Percentiles rank a stretch among this genome's conserved stretches.
Evolutionary conservation across 2,329 filamentous ascomycete genomes (phyloP).

Genomic region (Hypoxylon sp.): DNA sequence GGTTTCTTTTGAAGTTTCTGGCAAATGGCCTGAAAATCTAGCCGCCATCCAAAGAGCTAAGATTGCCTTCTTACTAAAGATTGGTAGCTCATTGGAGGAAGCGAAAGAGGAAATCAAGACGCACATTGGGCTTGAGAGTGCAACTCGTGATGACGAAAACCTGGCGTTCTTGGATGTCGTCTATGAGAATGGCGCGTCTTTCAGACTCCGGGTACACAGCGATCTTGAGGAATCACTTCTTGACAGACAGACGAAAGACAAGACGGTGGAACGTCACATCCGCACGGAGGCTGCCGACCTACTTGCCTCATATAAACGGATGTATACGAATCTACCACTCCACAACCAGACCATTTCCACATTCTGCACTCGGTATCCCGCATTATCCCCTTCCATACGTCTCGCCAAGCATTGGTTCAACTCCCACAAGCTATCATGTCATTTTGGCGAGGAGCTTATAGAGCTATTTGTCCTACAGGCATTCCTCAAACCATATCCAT

Average conservation of each 20-base stretch:
- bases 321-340: conserved; percentile 79
- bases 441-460: conserved; percentile 84
- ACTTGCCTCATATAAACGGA: conserved; percentile 78
- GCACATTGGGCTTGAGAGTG: conserved; percentile 85
- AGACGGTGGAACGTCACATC: conserved; percentile 72
- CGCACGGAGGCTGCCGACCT: conserved; percentile 79
- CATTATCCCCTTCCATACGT: conserved; percentile 85
- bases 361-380: conserved; percentile 83
- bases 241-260: conserved; percentile 83
- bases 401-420: conserved; percentile 92
- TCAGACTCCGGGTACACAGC: conserved; percentile 89
- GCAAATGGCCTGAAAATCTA: conserved; percentile 93
- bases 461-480: conserved; percentile 84
- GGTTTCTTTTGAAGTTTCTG: conserved; percentile 93
- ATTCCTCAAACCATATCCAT: conserved; percentile 87
- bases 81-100: conserved; percentile 78
- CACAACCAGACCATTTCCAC: conserved; percentile 87
- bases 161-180: conserved; percentile 85
- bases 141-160: conserved; percentile 77
- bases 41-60: conserved; percentile 94
- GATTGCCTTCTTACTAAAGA: conserved; percentile 85
- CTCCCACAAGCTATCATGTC: conserved; percentile 81
- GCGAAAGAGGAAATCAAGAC: conserved; percentile 73
- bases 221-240: conserved; percentile 88
- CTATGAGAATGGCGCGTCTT: conserved; percentile 78